These are phyloP conservation scores for Lobosporangium transversale DNA, from an alignment of 192 early-diverging fungal species.

Conservation along the genomic window DNA sequence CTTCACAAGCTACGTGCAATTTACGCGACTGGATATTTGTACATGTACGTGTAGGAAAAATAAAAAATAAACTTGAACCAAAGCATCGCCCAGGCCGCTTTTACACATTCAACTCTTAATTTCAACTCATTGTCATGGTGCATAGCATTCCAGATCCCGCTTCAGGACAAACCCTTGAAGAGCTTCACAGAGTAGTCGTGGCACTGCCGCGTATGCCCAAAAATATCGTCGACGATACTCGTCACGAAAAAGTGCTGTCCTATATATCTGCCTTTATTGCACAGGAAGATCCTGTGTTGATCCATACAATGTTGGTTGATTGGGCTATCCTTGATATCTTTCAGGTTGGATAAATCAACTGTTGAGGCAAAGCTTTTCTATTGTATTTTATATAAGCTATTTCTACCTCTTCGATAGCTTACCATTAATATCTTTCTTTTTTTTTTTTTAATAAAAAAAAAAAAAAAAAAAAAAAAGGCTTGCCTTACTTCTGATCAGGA, in stretches of 20 bases:
- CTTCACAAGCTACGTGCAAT: too few relatives aligned
- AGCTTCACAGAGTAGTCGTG: constrained; percentile 57
- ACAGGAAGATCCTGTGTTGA: constrained; percentile 33
- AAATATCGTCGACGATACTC: constrained; percentile 78
- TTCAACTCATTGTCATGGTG: constrained; percentile 17
- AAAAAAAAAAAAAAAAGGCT: too few relatives aligned
- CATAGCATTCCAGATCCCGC: constrained; percentile 13
- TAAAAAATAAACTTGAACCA: too few relatives aligned
- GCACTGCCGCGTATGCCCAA: constrained; percentile 73
- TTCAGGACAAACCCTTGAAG: constrained; percentile 43
- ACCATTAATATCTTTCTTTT: neutral
- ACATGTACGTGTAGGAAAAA: too few relatives aligned
- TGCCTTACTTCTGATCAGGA: constrained; percentile 40
- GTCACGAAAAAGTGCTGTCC: constrained; percentile 80
- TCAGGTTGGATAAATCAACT: too few relatives aligned
- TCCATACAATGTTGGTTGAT: constrained; percentile 35
- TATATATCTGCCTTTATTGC: constrained; percentile 62
- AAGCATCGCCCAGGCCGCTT: too few relatives aligned
- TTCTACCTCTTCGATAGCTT: too few relatives aligned
- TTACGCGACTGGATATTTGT: too few relatives aligned
- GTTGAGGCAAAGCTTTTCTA: too few relatives aligned
- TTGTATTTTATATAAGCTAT: too few relatives aligned
- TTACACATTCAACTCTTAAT: neutral
- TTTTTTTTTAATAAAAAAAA: neutral
- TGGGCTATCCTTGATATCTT: constrained; percentile 58